phyloP scores from a whole-genome alignment of 2,329 filamentous ascomycete species.

The Phoma sp. region DNA sequence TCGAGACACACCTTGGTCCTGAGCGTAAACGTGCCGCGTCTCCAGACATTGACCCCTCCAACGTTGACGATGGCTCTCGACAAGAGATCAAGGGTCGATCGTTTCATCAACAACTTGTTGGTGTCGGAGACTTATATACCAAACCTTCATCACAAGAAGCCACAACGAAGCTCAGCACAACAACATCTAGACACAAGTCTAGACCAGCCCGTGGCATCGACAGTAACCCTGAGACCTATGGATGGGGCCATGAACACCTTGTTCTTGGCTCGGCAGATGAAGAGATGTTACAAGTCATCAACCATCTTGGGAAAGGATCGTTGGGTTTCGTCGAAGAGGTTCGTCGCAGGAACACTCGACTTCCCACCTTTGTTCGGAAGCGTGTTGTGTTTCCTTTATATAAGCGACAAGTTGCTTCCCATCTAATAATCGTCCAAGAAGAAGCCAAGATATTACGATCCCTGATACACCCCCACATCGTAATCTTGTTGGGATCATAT shows the following conservation, averaged over 20 bases:
- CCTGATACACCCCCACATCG: constrained; percentile 18
- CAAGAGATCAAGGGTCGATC: no score
- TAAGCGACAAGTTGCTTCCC: background rate
- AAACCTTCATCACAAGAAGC: no score
- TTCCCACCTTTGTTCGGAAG: constrained; percentile 22
- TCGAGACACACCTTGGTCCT: no score
- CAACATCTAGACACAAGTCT: no score
- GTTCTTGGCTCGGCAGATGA: background rate
- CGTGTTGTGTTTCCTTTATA: constrained; percentile 15
- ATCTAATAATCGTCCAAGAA: constrained; percentile 12
- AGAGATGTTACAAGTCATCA: background rate
- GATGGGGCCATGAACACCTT: background rate
- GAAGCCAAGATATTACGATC: constrained; percentile 17
- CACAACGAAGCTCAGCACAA: no score
- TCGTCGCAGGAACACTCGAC: background rate
- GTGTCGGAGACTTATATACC: no score
- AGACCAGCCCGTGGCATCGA: no score
- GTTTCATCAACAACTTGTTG: no score
- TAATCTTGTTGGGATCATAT: constrained; percentile 22
- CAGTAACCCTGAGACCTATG: background rate
- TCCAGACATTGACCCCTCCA: no score
- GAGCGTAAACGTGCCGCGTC: no score
- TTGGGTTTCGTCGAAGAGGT: constrained; percentile 27
- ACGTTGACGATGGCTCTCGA: no score
- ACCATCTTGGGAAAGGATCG: constrained; percentile 16